Evolutionary conservation across 352 stramenopile species (phyloP).

Genomic region (Phytophthora rubi): DNA sequence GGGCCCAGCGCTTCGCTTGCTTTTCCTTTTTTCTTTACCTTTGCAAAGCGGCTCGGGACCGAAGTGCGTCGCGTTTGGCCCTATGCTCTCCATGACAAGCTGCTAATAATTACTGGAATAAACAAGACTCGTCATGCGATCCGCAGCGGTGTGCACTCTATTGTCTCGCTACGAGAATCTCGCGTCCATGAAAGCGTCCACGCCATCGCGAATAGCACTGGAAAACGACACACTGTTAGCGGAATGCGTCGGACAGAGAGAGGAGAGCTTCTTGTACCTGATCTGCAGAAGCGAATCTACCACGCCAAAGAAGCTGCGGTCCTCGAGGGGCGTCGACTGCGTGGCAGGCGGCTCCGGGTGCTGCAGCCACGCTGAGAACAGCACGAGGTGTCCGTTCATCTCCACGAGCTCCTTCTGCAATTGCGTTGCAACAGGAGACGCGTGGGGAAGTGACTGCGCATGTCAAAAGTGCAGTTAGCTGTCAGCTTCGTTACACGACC

Average conservation of each 20-base stretch:
- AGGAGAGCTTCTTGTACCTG: constrained; percentile 32
- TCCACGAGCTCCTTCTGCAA: constrained; percentile 50
- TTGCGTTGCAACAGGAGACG: constrained; percentile 15
- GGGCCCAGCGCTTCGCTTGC: neutral
- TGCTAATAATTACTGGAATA: neutral
- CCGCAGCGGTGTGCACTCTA: neutral
- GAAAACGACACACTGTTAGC: neutral
- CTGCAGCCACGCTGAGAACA: constrained; percentile 80
- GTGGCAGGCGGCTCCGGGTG: constrained; percentile 75
- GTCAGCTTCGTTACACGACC: neutral
- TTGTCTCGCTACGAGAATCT: constrained; percentile 27
- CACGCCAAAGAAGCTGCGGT: constrained; percentile 74
- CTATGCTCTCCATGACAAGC: neutral
- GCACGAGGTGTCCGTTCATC: constrained; percentile 62
- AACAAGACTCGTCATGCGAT: neutral
- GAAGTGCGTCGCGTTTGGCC: constrained; percentile 7
- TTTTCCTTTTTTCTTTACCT: constrained; percentile 18
- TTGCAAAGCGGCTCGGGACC: constrained; percentile 5
- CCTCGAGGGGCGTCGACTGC: constrained; percentile 66
- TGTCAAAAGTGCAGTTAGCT: too few species aligned
- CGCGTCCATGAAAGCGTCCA: constrained; percentile 74
- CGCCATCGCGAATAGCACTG: constrained; percentile 62
- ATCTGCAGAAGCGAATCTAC: constrained; percentile 83
- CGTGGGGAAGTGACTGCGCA: constrained; percentile 51
- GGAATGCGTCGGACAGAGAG: neutral